Conservation (phyloP, 75 land plant genomes). For the Cunninghamia lanceolata region DNA sequence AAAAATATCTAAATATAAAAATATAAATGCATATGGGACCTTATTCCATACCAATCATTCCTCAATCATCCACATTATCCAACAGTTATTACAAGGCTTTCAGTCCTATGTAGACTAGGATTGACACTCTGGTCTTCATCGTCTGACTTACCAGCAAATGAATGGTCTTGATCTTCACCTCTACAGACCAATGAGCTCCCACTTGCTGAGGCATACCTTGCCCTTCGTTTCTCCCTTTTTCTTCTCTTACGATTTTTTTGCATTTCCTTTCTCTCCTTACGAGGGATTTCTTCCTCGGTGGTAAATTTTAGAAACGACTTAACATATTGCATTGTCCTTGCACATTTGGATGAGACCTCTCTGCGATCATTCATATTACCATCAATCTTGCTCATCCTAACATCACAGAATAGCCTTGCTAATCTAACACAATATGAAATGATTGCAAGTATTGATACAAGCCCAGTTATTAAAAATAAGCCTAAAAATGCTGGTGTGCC, state of each 20-base stretch:
- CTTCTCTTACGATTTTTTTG: background rate
- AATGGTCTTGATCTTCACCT: background rate
- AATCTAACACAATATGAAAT: background rate
- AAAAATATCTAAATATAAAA: background rate
- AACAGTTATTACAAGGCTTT: background rate
- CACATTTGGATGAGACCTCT: background rate
- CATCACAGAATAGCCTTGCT: background rate
- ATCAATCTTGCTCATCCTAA: background rate
- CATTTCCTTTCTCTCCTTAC: background rate
- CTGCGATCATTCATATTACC: background rate
- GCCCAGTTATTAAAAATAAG: background rate
- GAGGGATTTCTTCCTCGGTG: background rate
- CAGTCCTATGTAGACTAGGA: background rate
- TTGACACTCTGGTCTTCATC: background rate
- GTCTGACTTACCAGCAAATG: background rate
- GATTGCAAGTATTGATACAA: background rate
- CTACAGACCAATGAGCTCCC: background rate
- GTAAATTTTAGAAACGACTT: background rate
- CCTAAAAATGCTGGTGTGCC: background rate
- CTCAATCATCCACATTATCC: background rate
- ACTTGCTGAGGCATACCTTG: background rate
- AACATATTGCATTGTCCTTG: background rate
- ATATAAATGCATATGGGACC: background rate
- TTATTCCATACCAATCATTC: background rate
- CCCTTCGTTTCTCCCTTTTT: background rate